Evolutionary conservation across 129 eudicot species (phyloP), one percentile per base, ranked within the genome.

Genomic region (Pulicaria dysenterica): DNA sequence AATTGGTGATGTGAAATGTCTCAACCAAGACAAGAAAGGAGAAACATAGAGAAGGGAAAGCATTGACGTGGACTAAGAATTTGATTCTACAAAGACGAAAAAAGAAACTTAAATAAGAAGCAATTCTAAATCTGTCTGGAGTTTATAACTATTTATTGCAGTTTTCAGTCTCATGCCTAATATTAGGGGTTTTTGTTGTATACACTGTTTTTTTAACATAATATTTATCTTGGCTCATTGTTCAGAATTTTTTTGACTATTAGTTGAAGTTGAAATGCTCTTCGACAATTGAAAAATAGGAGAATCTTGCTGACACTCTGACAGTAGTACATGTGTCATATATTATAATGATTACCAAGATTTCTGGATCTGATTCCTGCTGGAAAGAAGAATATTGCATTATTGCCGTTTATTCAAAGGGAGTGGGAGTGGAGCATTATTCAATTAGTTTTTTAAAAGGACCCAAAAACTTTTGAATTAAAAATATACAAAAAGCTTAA

Each of bases 231-330:
- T 24, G 31, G 31, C 31, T 24, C 31, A 24, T 24, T 24, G 31
- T 24, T 24, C 31, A n/a, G n/a, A 2, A 16, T 60, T n/a, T n/a
- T n/a, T n/a, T 9, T 43, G 5, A 64, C 50, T 42, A 43, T 16
- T 43, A 41, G 24, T 6, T 60, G 19, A 37, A 5, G 11, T 59
- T 12, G 7, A 59, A 58, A 59, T 2, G 44, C 47, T 39, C 42
- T 61, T 36, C 19, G 7, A 7, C 15, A 39, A 39, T 61, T 2
- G 39, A 13, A 36, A 9, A 62, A 15, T 16, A 62, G 37, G 68
- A 62, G 37, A 64, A 43, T 64, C 54, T 10, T 64, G 69, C 43
- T 43, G 45, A 64, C 38, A 64, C n/a, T 24, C 31, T 24, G 31
- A 24, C 31, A 24, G 2, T 10, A 64, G 48, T 38, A 13, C 39